A percentile compares a stretch with the other conserved stretches of the same genome.
Conservation (phyloP, 805 yeast species). For the Scheffersomyces amazonensis region DNA sequence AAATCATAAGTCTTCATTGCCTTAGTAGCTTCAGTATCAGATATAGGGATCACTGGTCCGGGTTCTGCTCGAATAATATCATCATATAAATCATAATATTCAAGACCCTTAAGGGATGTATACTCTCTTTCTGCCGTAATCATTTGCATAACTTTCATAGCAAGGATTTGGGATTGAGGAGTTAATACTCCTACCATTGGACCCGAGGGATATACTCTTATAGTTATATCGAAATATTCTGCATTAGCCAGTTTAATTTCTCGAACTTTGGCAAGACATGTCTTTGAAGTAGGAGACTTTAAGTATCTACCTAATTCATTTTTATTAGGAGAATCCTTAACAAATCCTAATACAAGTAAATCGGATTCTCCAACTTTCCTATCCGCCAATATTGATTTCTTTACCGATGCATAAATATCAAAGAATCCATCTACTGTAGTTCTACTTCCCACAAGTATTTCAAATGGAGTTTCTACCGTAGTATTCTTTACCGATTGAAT, state of each 20-base stretch:
- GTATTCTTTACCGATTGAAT: slow-evolving; percentile 70
- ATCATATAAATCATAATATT: slow-evolving; percentile 73
- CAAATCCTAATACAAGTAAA: slow-evolving; percentile 55
- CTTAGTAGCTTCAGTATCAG: slow-evolving; percentile 30
- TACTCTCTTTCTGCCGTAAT: slow-evolving; percentile 91
- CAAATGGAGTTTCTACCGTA: slow-evolving; percentile 58
- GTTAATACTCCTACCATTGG: slow-evolving; percentile 53
- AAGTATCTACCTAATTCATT: slow-evolving; percentile 20
- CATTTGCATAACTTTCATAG: slow-evolving; percentile 80
- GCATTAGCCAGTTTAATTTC: slow-evolving; percentile 64
- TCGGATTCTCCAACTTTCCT: slow-evolving; percentile 71
- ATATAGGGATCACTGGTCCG: slow-evolving; percentile 32
- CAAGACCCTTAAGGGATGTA: slow-evolving; percentile 76
- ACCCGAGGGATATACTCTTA: slow-evolving; percentile 60
- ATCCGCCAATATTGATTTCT: slow-evolving; percentile 48
- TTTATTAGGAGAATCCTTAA: slow-evolving; percentile 9
- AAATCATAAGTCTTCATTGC: slow-evolving; percentile 55
- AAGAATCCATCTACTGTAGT: slow-evolving; percentile 82
- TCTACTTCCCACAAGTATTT: slow-evolving; percentile 71
- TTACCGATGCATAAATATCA: slow-evolving; percentile 77
- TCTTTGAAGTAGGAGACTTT: slow-evolving; percentile 29
- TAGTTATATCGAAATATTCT: slow-evolving; percentile 70
- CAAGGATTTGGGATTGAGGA: slow-evolving; percentile 62
- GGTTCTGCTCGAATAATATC: slow-evolving; percentile 70
- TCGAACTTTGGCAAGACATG: slow-evolving; percentile 78